Conservation (phyloP, 2,329 filamentous ascomycete genomes). For the Polychaeton citri region DNA sequence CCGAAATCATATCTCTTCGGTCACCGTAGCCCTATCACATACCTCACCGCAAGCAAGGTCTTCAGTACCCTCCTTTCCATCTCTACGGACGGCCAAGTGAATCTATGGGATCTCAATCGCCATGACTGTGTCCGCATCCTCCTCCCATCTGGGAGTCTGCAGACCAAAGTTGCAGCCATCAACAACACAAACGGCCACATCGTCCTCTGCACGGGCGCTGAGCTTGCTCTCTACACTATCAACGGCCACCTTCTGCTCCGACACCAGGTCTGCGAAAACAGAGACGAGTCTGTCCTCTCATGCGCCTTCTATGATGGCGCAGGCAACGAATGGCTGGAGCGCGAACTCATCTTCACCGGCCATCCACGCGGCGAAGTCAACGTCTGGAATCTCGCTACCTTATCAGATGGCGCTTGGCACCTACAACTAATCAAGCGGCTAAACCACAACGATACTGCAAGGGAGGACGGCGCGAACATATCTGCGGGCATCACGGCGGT, state of each 20-base stretch:
- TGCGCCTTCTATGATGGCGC: conserved; percentile 89
- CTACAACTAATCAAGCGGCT: conserved; percentile 69
- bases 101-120: conserved; percentile 90
- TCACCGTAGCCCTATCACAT: conserved; percentile 70
- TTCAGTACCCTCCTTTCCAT: conserved; percentile 81
- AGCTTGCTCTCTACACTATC: conserved; percentile 68
- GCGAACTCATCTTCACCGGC: conserved; percentile 76
- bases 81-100: conserved; percentile 65
- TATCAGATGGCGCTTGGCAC: conserved; percentile 52
- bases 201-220: conserved; percentile 63
- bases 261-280: conserved; percentile 51
- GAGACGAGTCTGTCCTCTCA: conserved; percentile 57
- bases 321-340: conserved; percentile 83
- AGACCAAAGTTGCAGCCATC: conserved; percentile 61
- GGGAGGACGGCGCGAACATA: conserved; percentile 43
- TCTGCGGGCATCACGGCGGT: conserved; percentile 71
- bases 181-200: conserved; percentile 89
- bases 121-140: conserved; percentile 56
- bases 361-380: conserved; percentile 76
- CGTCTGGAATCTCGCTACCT: conserved; percentile 46
- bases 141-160: conserved; percentile 41
- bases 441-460: conserved; percentile 61
- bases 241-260: conserved; percentile 61
- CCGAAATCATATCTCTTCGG: conserved; percentile 76
- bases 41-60: conserved; percentile 71